Evolutionary conservation across 1,284 basidiomycete genomes (phyloP).

Genomic region (Moesziomyces sp.): DNA sequence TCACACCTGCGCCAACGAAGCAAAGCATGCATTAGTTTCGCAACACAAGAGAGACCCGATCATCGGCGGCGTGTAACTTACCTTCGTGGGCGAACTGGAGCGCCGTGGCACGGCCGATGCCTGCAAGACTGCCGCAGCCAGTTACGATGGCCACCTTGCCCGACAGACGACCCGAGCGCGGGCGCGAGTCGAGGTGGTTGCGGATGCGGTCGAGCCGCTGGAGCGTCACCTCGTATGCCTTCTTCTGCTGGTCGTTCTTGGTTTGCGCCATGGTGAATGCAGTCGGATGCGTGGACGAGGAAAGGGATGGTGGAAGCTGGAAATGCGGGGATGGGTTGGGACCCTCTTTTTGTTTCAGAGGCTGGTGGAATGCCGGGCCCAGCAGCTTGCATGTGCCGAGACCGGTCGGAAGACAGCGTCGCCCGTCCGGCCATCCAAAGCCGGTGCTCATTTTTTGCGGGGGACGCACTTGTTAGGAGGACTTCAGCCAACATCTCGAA

Average conservation of each 20-base stretch:
- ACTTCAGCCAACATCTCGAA: no score
- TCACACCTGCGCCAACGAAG: constrained; percentile 74
- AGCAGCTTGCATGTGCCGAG: neutral
- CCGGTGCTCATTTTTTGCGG: neutral
- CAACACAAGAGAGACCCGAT: neutral
- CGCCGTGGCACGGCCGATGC: constrained; percentile 59
- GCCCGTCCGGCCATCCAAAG: neutral
- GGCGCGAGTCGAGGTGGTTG: constrained; percentile 75
- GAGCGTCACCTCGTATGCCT: constrained; percentile 47
- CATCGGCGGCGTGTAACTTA: constrained; percentile 3
- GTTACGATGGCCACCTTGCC: constrained; percentile 91
- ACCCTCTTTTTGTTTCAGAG: no score
- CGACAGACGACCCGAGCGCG: constrained; percentile 75
- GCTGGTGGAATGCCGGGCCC: no score
- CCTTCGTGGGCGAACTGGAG: constrained; percentile 57
- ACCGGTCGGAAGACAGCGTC: neutral
- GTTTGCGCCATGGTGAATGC: constrained; percentile 23
- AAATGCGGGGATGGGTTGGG: neutral
- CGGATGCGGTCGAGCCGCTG: constrained; percentile 76
- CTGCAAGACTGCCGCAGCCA: constrained; percentile 70
- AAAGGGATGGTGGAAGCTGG: neutral
- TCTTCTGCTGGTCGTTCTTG: constrained; percentile 34
- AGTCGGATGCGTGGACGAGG: neutral
- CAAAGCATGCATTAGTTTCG: constrained; percentile 6
- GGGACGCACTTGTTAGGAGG: no score